phyloP scores from a whole-genome alignment of 2,329 filamentous ascomycete species.

The Neonectria coccinea region DNA sequence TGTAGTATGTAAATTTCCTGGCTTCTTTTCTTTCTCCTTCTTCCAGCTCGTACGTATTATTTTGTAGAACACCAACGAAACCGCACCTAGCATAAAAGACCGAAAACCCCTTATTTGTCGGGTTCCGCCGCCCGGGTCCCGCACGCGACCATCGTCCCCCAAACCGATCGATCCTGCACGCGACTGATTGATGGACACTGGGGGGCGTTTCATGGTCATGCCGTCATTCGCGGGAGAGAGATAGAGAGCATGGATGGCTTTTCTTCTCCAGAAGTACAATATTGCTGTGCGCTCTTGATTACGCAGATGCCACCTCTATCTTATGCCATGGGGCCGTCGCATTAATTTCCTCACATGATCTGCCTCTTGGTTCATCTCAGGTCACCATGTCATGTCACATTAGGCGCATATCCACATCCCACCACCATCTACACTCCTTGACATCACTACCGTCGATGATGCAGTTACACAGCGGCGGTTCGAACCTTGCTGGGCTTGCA shows the following conservation, averaged over 20 bases:
- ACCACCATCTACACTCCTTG: slow-evolving; percentile 5
- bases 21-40: too few species aligned
- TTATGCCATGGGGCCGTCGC: neutral
- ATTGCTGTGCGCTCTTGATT: neutral
- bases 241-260: neutral
- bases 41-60: too few species aligned
- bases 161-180: slow-evolving; percentile 14
- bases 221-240: too few species aligned
- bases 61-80: neutral
- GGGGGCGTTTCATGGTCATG: neutral
- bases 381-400: neutral
- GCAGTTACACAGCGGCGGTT: neutral
- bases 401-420: neutral
- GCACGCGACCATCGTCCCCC: slow-evolving; percentile 7
- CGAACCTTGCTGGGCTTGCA: neutral
- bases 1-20: too few species aligned
- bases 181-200: neutral
- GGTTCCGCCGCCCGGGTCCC: slow-evolving; percentile 7
- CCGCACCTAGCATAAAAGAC: too few species aligned
- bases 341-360: slow-evolving; percentile 1
- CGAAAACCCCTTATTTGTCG: slow-evolving; percentile 1
- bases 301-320: neutral
- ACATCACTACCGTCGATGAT: neutral
- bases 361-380: neutral
- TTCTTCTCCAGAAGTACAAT: neutral